A percentile compares a stretch with the other conserved stretches of the same genome.
Conservation (phyloP, 1,284 basidiomycete genomes). For the Rhodotorula sp. region DNA sequence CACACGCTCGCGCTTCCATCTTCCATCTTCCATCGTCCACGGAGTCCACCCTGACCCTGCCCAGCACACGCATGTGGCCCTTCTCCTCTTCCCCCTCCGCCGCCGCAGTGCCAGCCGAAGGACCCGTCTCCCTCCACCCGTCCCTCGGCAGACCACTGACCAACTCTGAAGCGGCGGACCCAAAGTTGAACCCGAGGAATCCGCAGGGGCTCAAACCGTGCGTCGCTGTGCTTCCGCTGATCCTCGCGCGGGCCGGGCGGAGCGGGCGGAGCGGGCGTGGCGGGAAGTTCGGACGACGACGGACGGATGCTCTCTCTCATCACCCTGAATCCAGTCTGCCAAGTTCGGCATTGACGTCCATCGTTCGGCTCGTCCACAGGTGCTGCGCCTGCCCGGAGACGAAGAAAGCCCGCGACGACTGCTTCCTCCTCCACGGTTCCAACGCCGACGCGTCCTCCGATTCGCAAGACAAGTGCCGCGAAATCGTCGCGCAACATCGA, state of each 20-base stretch:
- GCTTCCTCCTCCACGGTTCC: constrained; percentile 70
- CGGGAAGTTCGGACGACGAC: too few species aligned
- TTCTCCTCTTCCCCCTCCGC: constrained; percentile 6
- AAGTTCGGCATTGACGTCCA: not conserved
- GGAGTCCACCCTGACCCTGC: too few species aligned
- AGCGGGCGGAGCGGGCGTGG: too few species aligned
- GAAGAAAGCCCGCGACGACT: constrained; percentile 85
- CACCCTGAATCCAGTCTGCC: not conserved
- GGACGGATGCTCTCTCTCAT: not conserved
- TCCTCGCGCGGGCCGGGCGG: too few species aligned
- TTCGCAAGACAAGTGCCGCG: constrained; percentile 73
- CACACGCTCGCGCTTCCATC: not conserved
- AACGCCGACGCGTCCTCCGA: constrained; percentile 58
- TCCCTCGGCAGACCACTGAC: constrained; percentile 15
- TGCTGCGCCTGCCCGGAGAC: constrained; percentile 96
- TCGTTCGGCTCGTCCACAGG: constrained; percentile 35
- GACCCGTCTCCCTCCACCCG: constrained; percentile 17
- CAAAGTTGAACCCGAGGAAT: constrained; percentile 70
- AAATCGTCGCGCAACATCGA: constrained; percentile 73
- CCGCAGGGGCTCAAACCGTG: constrained; percentile 89
- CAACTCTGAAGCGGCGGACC: constrained; percentile 35
- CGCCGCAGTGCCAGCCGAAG: constrained; percentile 3
- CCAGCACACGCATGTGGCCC: constrained; percentile 19
- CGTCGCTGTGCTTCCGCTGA: constrained; percentile 44
- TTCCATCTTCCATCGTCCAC: not conserved